Evolutionary conservation across 2,329 filamentous ascomycete genomes (phyloP), one percentile per base, ranked within the genome.

Genomic region (Hypoxylon rubiginosum): DNA sequence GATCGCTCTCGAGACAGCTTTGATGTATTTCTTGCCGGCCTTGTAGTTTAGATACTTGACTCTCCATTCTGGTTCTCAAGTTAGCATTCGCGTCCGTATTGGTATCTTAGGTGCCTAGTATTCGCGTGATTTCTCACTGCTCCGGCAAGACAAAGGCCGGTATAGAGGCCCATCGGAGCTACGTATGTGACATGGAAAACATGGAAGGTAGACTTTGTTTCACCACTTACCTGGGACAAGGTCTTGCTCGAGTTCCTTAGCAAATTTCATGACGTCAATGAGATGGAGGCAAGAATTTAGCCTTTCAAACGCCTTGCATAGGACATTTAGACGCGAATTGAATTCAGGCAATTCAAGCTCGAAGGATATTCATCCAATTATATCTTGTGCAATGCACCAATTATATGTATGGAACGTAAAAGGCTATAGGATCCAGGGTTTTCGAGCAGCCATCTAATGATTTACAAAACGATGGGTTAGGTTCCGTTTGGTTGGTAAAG

Each of bases 41-140:
- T 97, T 97, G 85, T 98, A 98, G 80, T 97, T 89, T 73, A 98
- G 86, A 79, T 97, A 98, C 80, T 97, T 97, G 78, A 90, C 87
- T 75, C 92, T 89, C 95, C 95, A 98, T 87, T 98, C 88, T 90
- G 55, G 3, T 19, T 55, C 2, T 49, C 19, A 62, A 8, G 57
- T 70, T 32, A 70, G 55, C 39, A 50, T 53, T 43, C 17, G 13
- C 36, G 15, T 46, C 39, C 15, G 11, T 19, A 24, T 28, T n/a
- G n/a, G n/a, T n/a, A n/a, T n/a, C n/a, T n/a, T n/a, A n/a, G n/a
- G n/a, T n/a, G n/a, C n/a, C n/a, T 15, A 13, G 21, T 45, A 9
- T 17, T 46, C 26, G 9, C 7, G 5, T 30, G 4, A 11, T 21
- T 30, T 21, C 34, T 15, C 34, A 36, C 6, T 36, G 10, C 34